These are phyloP conservation scores for Rubus idaeus DNA, from an alignment of 306 rosid species.

Conservation along the genomic window DNA sequence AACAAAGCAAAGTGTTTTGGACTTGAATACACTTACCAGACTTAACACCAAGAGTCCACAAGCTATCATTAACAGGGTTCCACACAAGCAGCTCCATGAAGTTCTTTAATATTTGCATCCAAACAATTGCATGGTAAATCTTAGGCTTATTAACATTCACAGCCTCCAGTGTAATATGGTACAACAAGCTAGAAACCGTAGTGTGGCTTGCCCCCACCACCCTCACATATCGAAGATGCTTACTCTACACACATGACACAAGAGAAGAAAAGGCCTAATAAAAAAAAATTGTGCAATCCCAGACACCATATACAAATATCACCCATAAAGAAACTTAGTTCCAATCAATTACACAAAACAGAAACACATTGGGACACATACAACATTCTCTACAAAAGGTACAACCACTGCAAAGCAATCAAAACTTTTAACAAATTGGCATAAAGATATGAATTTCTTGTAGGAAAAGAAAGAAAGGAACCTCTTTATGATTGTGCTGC, in stretches of 20 bases:
- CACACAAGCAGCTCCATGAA: constrained; percentile 8
- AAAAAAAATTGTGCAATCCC: neutral
- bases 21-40: neutral
- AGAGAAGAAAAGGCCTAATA: neutral
- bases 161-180: constrained; percentile 6
- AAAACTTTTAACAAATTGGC: neutral
- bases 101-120: neutral
- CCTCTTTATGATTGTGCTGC: constrained; percentile 4
- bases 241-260: constrained; percentile 7
- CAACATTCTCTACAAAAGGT: neutral
- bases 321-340: too few species aligned
- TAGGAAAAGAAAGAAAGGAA: constrained; percentile 1
- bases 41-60: neutral
- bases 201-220: constrained; percentile 11
- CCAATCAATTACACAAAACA: neutral
- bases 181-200: constrained; percentile 1
- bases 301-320: neutral
- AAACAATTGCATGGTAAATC: constrained; percentile 8
- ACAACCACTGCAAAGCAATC: too few species aligned
- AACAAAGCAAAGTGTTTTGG: neutral
- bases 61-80: neutral
- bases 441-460: constrained; percentile 1
- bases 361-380: neutral
- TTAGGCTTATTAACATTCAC: neutral
- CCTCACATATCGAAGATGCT: constrained; percentile 18